Evolutionary conservation across 179 eudicot species (phyloP).

Genomic region (Sideroxylon spinosum): DNA sequence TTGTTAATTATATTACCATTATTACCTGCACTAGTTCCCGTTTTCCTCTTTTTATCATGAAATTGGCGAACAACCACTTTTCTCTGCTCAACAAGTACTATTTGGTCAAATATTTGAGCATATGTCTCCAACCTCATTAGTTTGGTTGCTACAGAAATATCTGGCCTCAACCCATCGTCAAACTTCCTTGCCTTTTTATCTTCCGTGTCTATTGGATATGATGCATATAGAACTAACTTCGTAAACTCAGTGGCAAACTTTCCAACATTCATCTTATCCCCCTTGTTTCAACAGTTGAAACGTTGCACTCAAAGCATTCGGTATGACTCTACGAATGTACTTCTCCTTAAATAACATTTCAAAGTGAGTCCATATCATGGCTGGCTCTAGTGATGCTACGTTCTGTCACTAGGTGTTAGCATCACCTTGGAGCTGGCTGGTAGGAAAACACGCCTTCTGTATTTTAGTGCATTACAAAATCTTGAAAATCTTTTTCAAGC

Average conservation of each 20-base stretch:
- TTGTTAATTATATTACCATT: neutral
- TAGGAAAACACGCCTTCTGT: neutral
- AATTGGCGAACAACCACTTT: neutral
- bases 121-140: constrained; percentile 5
- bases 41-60: neutral
- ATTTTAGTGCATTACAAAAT: neutral
- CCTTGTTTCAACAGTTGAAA: neutral
- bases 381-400: neutral
- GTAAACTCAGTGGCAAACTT: neutral
- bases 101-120: neutral
- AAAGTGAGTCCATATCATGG: no score
- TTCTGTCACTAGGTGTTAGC: neutral
- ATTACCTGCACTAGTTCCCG: neutral
- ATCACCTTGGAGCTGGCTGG: neutral
- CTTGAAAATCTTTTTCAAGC: neutral
- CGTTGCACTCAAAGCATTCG: neutral
- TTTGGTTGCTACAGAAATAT: neutral
- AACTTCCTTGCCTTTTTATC: neutral
- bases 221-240: neutral
- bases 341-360: neutral
- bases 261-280: neutral
- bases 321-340: neutral
- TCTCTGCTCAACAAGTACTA: neutral
- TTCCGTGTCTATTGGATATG: neutral
- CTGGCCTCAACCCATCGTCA: neutral